Evolutionary conservation across 352 stramenopile species (phyloP), one percentile per base, ranked within the genome.

Genomic region (Pythium guiyangense): DNA sequence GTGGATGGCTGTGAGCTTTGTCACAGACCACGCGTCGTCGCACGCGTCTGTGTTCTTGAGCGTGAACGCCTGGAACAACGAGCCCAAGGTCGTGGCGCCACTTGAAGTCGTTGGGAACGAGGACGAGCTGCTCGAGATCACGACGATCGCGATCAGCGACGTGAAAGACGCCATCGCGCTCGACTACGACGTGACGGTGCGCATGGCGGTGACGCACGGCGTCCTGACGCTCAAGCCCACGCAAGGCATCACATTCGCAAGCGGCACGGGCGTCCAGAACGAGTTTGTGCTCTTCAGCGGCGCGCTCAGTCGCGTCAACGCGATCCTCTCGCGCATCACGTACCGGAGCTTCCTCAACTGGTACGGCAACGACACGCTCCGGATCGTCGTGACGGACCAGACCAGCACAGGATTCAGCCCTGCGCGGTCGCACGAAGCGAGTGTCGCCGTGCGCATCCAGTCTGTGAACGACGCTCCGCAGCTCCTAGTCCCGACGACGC

Each of bases 311-410:
- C 73, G 66, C n/a, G 67, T 92, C 18, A 92, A 92, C 43, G 46
- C 52, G 6, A 60, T 84, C 47, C 52, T 92, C 40, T 62, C 71
- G 18, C 60, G 39, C 0, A 51, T 90, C 14, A 73, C 63, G 46
- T 92, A 90, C 52, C 61, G 73, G 47, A 68, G 65, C 14, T 89
- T 84, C 25, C 52, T 88, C 47, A 88, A 92, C 43, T 90, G 83
- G 83, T 88, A 88, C 43, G 83, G 83, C 25, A 59, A 83, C 26
- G 83, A 92, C 39, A 64, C 67, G 6, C 62, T 92, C 1, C 57
- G 51, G 18, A 44, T 92, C 6, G 70, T 76, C 20, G 77, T 90
- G 17, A 71, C 73, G 22, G 75, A 90, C 31, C 77, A 90, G 73
- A 74, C 71, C 20, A 79, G 79, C 17, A 89, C 77, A 5, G 83